A percentile compares a stretch with the other conserved stretches of the same genome.
Conservation (phyloP, 2,329 filamentous ascomycete genomes). For the Fusarium sp. region DNA sequence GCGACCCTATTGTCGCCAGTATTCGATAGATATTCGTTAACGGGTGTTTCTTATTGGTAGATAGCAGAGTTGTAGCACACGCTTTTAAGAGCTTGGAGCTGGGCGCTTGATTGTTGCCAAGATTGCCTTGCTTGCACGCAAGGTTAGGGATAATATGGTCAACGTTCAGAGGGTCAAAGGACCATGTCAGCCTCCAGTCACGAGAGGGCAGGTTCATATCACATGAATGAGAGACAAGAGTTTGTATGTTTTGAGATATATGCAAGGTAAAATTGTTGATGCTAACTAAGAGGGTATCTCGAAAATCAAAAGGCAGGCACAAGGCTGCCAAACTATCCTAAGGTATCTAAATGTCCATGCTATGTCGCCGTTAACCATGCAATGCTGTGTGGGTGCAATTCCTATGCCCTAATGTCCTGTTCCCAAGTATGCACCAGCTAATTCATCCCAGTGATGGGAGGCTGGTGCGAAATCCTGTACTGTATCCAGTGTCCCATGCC, state of each 20-base stretch:
- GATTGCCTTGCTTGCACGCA: neutral
- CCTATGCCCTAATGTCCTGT: conserved; percentile 28
- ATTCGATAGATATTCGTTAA: conserved; percentile 18
- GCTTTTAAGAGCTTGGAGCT: conserved; percentile 12
- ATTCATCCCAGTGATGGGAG: conserved; percentile 36
- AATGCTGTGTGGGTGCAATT: conserved; percentile 19
- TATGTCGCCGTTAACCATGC: conserved; percentile 29
- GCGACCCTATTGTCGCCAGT: conserved; percentile 22
- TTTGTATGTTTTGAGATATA: conserved; percentile 10
- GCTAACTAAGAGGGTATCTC: conserved; percentile 40
- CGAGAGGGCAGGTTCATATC: conserved; percentile 16
- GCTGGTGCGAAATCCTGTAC: conserved; percentile 36
- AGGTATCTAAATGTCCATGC: conserved; percentile 37
- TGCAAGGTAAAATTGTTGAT: conserved; percentile 26
- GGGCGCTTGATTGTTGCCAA: conserved; percentile 13
- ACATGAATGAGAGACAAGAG: conserved; percentile 17
- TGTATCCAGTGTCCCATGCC: conserved; percentile 26
- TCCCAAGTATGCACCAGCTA: conserved; percentile 32
- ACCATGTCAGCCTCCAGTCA: conserved; percentile 5
- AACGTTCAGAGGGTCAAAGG: neutral
- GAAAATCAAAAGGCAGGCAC: conserved; percentile 36
- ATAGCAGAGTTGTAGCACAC: conserved; percentile 26
- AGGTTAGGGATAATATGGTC: neutral
- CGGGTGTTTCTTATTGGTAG: conserved; percentile 12
- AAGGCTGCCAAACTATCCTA: conserved; percentile 39